phyloP scores from a whole-genome alignment of 306 rosid genomes.

The Vigna hirtella region DNA sequence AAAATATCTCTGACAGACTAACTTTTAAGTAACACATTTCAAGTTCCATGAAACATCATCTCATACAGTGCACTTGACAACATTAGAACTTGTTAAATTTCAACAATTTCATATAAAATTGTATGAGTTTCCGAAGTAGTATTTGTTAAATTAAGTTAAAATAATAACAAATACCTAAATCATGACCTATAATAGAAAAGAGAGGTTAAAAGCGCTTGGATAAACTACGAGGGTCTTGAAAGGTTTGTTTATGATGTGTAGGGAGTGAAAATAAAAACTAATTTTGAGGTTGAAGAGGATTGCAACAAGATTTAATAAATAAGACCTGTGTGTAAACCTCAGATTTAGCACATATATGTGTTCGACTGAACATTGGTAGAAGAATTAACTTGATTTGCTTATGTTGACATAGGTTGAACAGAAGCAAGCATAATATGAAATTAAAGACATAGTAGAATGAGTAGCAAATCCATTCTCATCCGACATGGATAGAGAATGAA shows the following conservation, averaged over 20 bases:
- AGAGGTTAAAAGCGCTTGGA: not conserved
- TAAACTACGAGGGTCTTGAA: not conserved
- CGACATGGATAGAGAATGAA: conserved; percentile 58
- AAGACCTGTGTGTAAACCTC: not conserved
- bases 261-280: not conserved
- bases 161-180: not conserved
- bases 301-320: not conserved
- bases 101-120: not conserved
- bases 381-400: conserved; percentile 35
- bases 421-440: conserved; percentile 49
- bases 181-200: not conserved
- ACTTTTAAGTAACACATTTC: too few relatives aligned
- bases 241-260: not conserved
- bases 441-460: conserved; percentile 56
- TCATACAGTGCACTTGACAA: not conserved
- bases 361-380: conserved; percentile 28
- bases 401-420: conserved; percentile 37
- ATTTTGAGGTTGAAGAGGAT: conserved; percentile 7
- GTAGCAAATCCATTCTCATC: conserved; percentile 68
- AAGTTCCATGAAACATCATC: too few relatives aligned
- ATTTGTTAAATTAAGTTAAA: not conserved
- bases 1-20: too few relatives aligned
- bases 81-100: not conserved
- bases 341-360: not conserved
- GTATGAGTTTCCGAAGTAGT: not conserved